These are phyloP conservation scores for Heliamphora exappendiculata DNA, from an alignment of 148 eudicot genomes.

Conservation along the genomic window DNA sequence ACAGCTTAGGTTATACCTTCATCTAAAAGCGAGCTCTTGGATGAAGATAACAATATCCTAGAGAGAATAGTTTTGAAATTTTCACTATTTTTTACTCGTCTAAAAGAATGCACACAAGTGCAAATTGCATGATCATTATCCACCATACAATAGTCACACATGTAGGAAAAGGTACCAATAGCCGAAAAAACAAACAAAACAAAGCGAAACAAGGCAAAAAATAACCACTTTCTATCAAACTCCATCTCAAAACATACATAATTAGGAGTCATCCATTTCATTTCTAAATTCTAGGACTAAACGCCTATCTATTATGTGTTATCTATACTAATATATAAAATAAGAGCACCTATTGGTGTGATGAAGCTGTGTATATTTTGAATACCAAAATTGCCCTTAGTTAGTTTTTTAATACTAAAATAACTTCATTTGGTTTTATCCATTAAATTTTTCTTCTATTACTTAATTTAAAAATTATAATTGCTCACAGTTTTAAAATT, in stretches of 20 bases:
- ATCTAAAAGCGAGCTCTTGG: neutral
- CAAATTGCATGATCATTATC: neutral
- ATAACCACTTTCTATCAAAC: neutral
- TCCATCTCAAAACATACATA: neutral
- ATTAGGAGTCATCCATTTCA: neutral
- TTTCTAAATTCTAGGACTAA: neutral
- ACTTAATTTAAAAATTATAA: too few relatives aligned
- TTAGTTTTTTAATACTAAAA: too few relatives aligned
- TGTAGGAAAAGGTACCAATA: neutral
- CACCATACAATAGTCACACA: neutral
- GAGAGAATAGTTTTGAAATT: neutral
- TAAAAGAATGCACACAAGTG: neutral
- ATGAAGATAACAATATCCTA: neutral
- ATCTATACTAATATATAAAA: too few relatives aligned
- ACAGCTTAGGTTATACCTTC: too few relatives aligned
- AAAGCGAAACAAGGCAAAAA: neutral
- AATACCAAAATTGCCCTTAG: too few relatives aligned
- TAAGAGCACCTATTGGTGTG: too few relatives aligned
- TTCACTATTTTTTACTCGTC: neutral
- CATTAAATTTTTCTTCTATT: too few relatives aligned
- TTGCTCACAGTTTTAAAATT: too few relatives aligned
- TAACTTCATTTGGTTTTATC: too few relatives aligned
- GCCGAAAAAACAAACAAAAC: too few relatives aligned
- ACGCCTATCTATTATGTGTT: too few relatives aligned
- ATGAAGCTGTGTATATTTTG: too few relatives aligned